Base-by-base conservation (phyloP, 2,329 filamentous ascomycete genomes). In the Chaetomium sp. region DNA sequence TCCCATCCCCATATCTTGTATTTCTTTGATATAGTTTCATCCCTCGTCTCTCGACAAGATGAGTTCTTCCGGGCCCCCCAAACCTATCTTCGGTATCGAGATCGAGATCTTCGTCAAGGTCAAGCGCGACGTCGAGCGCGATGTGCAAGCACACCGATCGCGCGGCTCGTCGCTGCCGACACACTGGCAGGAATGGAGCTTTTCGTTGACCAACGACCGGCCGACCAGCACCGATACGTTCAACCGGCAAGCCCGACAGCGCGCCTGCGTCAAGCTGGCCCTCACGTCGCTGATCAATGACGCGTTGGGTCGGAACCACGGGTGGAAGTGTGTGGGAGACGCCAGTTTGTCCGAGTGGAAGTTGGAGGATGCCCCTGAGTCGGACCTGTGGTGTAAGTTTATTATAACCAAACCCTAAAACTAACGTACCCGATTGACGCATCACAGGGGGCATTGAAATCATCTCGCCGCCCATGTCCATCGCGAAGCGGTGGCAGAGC, bases 71-170 rank as follows among this genome's bases (percentile, higher is more conserved):
- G 19, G 19, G 2, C 27, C 43, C 10, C 46, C 37, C 6, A 41
- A 34, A 33, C 49, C 49, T 34, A 36, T 52, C 2, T 52, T 52
- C n/a, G 49, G 49, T 5, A 4, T 52, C 34, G 49, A 52, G 42
- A 52, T 52, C 14, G 49, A 52, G 14, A 45, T 44, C 11, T 52
- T 52, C 14, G 41, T 52, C 49, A 52, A 45, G 34, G 19, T 52
- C 35, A 52, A 52, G 34, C 32, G 10, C 12, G 38, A 19, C 8
- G 41, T 52, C 12, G 12, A 43, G n/a, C 5, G 12, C 8, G 14
- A 37, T n/a, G 32, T 52, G 11, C 9, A n/a, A 34, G 10, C 6
- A 4, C 8, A 51, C 10, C 32, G 7, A 7, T 14, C 8, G 27
- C 37, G 19, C 40, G 40, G 48, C 6, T 8, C 6, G 10, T 12